Conservation (phyloP, 345 rosid genomes). For the Melaleuca alternifolia region DNA sequence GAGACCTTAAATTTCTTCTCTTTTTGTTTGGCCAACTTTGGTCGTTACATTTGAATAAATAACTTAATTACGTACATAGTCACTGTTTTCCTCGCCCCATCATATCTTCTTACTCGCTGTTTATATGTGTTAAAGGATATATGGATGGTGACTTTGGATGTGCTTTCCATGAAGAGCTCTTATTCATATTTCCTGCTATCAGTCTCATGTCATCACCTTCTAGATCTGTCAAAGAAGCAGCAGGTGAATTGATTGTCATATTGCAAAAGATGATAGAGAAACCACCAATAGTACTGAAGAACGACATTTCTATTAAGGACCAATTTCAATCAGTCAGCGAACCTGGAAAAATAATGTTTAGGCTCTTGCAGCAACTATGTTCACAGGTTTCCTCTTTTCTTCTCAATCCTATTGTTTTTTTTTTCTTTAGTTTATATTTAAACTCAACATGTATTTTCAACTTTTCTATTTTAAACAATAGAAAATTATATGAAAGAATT, state of each 20-base stretch:
- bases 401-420: not conserved
- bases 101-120: not conserved
- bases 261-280: slow-evolving; percentile 49
- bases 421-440: not conserved
- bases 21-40: not conserved
- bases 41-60: not conserved
- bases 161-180: slow-evolving; percentile 46
- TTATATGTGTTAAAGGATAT: slow-evolving; percentile 20
- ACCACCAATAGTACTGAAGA: slow-evolving; percentile 33
- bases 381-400: slow-evolving; percentile 47
- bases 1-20: not conserved
- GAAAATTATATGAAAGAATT: not conserved
- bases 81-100: not conserved
- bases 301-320: slow-evolving; percentile 21
- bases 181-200: slow-evolving; percentile 60
- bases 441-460: not conserved
- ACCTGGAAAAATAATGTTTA: slow-evolving; percentile 48
- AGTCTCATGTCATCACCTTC: slow-evolving; percentile 77
- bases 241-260: slow-evolving; percentile 58
- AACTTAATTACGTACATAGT: not conserved
- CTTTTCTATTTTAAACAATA: not conserved
- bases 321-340: slow-evolving; percentile 36
- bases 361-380: slow-evolving; percentile 69
- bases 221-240: slow-evolving; percentile 59
- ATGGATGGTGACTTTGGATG: slow-evolving; percentile 16